Evolutionary conservation across 2,329 filamentous ascomycete genomes (phyloP), one percentile per base, ranked within the genome.

Genomic region (Hypoxylon sp.): DNA sequence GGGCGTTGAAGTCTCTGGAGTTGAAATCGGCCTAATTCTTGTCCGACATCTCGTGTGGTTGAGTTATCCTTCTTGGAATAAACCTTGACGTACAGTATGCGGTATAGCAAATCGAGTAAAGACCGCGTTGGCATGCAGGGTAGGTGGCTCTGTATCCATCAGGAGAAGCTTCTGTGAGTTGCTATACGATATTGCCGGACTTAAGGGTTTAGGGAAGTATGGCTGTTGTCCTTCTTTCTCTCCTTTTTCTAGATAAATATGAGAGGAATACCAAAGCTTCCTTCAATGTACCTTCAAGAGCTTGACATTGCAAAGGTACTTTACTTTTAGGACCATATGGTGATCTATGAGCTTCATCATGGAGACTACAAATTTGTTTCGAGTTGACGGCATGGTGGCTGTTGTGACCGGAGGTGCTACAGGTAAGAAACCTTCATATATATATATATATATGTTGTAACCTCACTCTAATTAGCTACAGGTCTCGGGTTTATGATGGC

Each of bases 361-460:
- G 70, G 68, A 72, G 13, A 51, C 77, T 13, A 74, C 76, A 5
- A 76, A 77, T 5, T 76, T 88, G 3, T 87, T 87, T 77, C 81
- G 80, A n/a, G 84, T 87, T 71, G 80, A 86, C 59, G 85, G 81
- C 51, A 79, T 85, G 29, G 83, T 88, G 3, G 84, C 81, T 33
- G 82, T 87, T 54, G 78, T 88, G 60, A 88, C 85, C 1, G 86
- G 86, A 35, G 85, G 85, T 47, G 86, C 85, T 33, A 84, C 80
- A 51, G 85, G 85, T 80, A 79, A 75, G 73, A 31, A n/a, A 17
- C 10, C 14, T 3, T 24, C 29, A n/a, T 54, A 10, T 3, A 6
- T 39, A 8, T 3, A n/a, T 54, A 10, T 3, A 6, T 39, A 8
- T 3, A 46, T n/a, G 14, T 14, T 29, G 22, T 3, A 31, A 52